Percentiles rank a stretch among this genome's conserved stretches.
These are phyloP conservation scores for Globisporangium paroecandrum DNA, from an alignment of 352 stramenopile species.

Conservation along the genomic window DNA sequence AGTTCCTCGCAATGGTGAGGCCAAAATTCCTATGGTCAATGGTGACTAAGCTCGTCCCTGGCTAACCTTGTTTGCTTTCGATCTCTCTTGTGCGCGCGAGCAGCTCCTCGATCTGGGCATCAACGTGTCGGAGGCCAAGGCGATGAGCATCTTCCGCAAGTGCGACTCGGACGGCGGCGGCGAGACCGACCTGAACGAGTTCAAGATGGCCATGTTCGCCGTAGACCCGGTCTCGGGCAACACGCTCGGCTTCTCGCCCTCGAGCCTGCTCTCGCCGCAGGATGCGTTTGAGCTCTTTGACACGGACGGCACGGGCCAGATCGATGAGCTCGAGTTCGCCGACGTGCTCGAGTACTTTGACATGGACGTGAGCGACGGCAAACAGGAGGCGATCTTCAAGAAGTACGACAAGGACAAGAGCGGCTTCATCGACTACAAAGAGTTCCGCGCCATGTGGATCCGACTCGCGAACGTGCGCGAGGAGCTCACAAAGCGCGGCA, in stretches of 20 bases:
- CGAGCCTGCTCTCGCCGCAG: conserved; percentile 70
- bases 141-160: conserved; percentile 87
- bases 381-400: conserved; percentile 90
- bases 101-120: conserved; percentile 88
- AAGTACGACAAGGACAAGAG: conserved; percentile 92
- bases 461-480: conserved; percentile 74
- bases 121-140: conserved; percentile 86
- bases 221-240: conserved; percentile 86
- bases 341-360: conserved; percentile 93
- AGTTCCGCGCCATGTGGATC: conserved; percentile 93
- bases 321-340: conserved; percentile 93
- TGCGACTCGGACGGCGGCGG: conserved; percentile 88
- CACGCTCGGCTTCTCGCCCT: conserved; percentile 79
- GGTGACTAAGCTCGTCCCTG: too few relatives aligned
- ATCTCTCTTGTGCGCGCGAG: background rate
- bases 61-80: background rate
- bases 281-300: conserved; percentile 93
- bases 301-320: conserved; percentile 81
- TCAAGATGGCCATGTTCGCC: conserved; percentile 91
- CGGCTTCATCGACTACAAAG: conserved; percentile 90
- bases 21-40: conserved; percentile 1
- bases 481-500: conserved; percentile 80
- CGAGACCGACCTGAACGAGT: conserved; percentile 92
- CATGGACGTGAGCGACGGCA: conserved; percentile 84
- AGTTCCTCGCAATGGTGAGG: conserved; percentile 86